These are phyloP conservation scores for Durio zibethinus DNA, from an alignment of 345 rosid genomes.

Conservation along the genomic window DNA sequence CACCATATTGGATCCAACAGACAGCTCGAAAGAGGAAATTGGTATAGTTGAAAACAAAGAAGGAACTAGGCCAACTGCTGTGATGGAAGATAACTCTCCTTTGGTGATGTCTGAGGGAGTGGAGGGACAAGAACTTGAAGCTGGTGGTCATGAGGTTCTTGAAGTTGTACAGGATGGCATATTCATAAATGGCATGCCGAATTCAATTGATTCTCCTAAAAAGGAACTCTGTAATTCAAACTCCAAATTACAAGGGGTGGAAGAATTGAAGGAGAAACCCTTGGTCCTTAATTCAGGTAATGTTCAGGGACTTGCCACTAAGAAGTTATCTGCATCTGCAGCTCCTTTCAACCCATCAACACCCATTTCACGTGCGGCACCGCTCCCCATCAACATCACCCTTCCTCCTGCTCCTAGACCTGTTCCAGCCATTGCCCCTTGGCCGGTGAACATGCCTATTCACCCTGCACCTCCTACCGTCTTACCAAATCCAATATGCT, in stretches of 20 bases:
- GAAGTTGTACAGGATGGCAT: constrained; percentile 35
- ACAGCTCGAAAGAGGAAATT: constrained; percentile 28
- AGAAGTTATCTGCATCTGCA: constrained; percentile 94
- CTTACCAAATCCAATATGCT: constrained; percentile 44
- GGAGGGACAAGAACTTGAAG: constrained; percentile 28
- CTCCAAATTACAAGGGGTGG: constrained; percentile 27
- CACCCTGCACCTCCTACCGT: constrained; percentile 65
- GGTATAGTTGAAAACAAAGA: constrained; percentile 34
- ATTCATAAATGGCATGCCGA: constrained; percentile 33
- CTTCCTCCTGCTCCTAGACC: constrained; percentile 52
- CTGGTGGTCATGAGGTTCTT: constrained; percentile 33
- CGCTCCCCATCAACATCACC: constrained; percentile 56
- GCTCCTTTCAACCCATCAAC: constrained; percentile 88
- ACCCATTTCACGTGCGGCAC: constrained; percentile 55
- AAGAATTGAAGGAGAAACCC: constrained; percentile 65
- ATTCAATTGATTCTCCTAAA: constrained; percentile 39
- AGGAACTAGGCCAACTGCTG: constrained; percentile 39
- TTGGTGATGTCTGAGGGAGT: constrained; percentile 27
- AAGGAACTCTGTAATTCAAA: constrained; percentile 28
- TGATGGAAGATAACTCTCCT: constrained; percentile 33
- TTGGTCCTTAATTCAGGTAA: constrained; percentile 41
- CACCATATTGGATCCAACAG: constrained; percentile 22
- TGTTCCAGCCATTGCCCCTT: constrained; percentile 56
- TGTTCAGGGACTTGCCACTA: constrained; percentile 47
- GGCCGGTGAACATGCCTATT: constrained; percentile 84